Percentiles rank a stretch among this genome's conserved stretches.
phyloP scores from a whole-genome alignment of 306 rosid species.

The Malus orientalis region DNA sequence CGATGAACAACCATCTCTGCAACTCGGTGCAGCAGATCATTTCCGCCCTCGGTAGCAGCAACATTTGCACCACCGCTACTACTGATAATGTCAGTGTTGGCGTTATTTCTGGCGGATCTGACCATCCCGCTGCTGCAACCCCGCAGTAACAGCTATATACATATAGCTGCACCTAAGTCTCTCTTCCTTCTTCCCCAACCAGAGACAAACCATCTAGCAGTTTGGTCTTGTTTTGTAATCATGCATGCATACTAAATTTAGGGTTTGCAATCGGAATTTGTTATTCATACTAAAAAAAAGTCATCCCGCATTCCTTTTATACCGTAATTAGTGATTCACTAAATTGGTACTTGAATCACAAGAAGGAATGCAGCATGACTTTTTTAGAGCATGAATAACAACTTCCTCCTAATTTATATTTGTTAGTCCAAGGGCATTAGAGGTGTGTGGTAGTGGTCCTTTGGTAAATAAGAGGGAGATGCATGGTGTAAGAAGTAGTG shows the following conservation, averaged over 20 bases:
- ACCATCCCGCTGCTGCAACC: slow-evolving; percentile 16
- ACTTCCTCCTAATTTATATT: neutral
- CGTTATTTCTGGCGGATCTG: slow-evolving; percentile 26
- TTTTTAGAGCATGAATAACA: neutral
- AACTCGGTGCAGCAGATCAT: slow-evolving; percentile 73
- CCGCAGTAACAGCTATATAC: slow-evolving; percentile 16
- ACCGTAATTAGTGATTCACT: neutral
- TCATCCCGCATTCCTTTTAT: neutral
- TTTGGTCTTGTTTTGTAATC: neutral
- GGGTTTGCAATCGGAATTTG: neutral
- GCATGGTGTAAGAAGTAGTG: neutral
- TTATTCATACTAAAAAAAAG: neutral
- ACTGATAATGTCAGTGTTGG: slow-evolving; percentile 11
- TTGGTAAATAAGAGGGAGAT: slow-evolving; percentile 18
- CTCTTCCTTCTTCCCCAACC: neutral
- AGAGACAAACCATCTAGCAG: neutral
- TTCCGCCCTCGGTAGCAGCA: slow-evolving; percentile 34
- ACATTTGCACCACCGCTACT: neutral
- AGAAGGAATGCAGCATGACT: neutral
- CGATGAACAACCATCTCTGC: slow-evolving; percentile 77
- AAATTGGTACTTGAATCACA: neutral
- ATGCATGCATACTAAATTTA: neutral
- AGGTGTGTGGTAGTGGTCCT: neutral
- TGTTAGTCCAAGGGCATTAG: neutral
- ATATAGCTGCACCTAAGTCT: neutral